Evolutionary conservation across 495 filamentous ascomycete genomes (phyloP).

Genomic region (Talaromyces stipitatus): DNA sequence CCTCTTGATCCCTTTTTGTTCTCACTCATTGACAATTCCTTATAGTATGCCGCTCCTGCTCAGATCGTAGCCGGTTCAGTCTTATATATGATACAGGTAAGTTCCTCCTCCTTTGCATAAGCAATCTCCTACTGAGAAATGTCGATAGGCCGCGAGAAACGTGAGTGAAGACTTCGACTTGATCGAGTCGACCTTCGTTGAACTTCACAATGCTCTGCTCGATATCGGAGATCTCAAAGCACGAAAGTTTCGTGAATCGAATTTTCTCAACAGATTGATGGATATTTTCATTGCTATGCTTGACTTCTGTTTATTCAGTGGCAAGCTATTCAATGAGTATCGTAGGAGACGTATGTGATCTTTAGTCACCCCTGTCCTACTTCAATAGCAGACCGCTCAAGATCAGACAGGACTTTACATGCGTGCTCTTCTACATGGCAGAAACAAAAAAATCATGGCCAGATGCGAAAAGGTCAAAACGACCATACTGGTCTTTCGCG

Average conservation of each 20-base stretch:
- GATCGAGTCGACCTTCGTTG: neutral
- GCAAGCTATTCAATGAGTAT: neutral
- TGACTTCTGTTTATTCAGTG: neutral
- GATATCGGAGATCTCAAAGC: neutral
- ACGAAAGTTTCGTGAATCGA: neutral
- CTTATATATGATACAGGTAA: neutral
- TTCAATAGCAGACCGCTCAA: neutral
- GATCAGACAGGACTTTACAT: neutral
- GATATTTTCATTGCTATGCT: neutral
- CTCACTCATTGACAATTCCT: neutral
- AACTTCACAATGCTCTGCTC: neutral
- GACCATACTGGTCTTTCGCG: neutral
- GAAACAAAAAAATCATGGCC: neutral
- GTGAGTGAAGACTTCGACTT: neutral
- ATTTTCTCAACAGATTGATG: neutral
- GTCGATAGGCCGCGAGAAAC: neutral
- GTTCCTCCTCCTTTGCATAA: neutral
- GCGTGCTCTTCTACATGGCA: neutral
- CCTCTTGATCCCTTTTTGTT: neutral
- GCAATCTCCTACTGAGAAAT: neutral
- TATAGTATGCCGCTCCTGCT: neutral
- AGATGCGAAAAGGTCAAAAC: neutral
- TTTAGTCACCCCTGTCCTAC: neutral
- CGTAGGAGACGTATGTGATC: neutral
- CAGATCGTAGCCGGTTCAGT: neutral